Base-by-base conservation (phyloP, 2,329 filamentous ascomycete species). In the Fusarium transvaalense region DNA sequence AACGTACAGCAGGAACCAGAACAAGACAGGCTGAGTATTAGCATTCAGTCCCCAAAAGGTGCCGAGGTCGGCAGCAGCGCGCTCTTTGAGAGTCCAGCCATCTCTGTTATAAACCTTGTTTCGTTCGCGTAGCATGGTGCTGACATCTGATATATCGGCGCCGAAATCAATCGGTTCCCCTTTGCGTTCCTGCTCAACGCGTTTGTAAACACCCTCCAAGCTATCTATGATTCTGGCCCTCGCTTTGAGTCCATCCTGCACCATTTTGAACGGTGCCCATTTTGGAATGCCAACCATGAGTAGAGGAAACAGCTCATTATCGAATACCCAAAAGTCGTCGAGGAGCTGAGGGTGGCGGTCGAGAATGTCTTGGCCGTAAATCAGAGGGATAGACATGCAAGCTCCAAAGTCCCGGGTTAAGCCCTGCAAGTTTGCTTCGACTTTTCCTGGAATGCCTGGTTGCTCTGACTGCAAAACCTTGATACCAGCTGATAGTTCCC, bases 31-130 rank as follows among this genome's bases (percentile, higher is more conserved):
- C 10, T 74, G 68, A 5, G 66, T 29, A 23, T 74, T 73, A 10
- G 70, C 72, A 7, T 74, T 74, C 2, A 64, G 60, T 0, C 57
- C 68, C 70, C 71, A 74, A 9, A 74, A 59, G 15, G 68, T 50
- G 6, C 43, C 53, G 3, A 68, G 51, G 7, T 71, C 60, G 2
- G 38, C 48, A 7, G 43, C 43, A 19, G 50, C 68, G 8, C 61
- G 68, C 7, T 71, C 55, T 2, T 42, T 13, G 41, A 69, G 37
- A 0, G 57, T 47, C 68, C 64, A 69, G 1, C 55, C 68, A 9
- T 69, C 57, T 19, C 57, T 23, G 2, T 58, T 54, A 21, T 68
- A 67, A 10, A 61, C 31, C 12, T 15, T 58, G 23, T 71, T 71
- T 61, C 71, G 56, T 23, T 74, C 68, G 10, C 64, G 46, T 1